Percentiles rank a stretch among this genome's conserved stretches.
These are phyloP conservation scores for Nicotiana otophora DNA, from an alignment of 257 asterid species.

Conservation along the genomic window DNA sequence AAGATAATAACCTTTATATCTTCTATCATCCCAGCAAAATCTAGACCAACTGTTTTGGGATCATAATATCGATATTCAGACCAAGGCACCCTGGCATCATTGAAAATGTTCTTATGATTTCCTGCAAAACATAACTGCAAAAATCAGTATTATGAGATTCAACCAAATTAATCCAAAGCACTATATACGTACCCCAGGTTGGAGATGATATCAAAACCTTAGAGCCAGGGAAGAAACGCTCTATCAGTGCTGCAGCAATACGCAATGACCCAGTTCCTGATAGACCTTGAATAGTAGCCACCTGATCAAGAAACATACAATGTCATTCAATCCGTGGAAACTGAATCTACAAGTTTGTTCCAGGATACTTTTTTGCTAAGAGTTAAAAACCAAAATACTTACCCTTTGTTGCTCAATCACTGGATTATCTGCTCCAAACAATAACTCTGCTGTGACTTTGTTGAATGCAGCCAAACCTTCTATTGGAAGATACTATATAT, in stretches of 20 bases:
- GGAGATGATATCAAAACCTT: conserved; percentile 89
- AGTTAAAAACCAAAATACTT: conserved; percentile 15
- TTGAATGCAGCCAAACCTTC: conserved; percentile 98
- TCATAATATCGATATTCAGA: conserved; percentile 92
- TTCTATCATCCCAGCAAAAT: conserved; percentile 90
- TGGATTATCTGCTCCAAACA: conserved; percentile 72
- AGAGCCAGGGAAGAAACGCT: conserved; percentile 83
- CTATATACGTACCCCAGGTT: conserved; percentile 69
- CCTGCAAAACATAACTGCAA: conserved; percentile 39
- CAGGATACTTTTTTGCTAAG: conserved; percentile 10
- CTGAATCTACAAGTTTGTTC: conserved; percentile 14
- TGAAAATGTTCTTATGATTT: conserved; percentile 91
- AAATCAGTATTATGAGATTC: background rate
- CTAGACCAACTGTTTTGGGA: conserved; percentile 90
- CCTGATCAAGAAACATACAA: conserved; percentile 33
- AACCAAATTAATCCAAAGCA: conserved; percentile 12
- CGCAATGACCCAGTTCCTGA: conserved; percentile 98
- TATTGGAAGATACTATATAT: conserved; percentile 83
- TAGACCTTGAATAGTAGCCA: conserved; percentile 96
- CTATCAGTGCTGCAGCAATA: conserved; percentile 89
- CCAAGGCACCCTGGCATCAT: conserved; percentile 92
- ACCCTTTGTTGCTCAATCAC: conserved; percentile 80
- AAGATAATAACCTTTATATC: conserved; percentile 72
- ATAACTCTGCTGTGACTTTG: conserved; percentile 83
- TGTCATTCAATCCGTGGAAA: background rate